A percentile compares a stretch with the other conserved stretches of the same genome.
Evolutionary conservation across 495 filamentous ascomycete genomes (phyloP).

Genomic region (Penicillium egyptiacum): DNA sequence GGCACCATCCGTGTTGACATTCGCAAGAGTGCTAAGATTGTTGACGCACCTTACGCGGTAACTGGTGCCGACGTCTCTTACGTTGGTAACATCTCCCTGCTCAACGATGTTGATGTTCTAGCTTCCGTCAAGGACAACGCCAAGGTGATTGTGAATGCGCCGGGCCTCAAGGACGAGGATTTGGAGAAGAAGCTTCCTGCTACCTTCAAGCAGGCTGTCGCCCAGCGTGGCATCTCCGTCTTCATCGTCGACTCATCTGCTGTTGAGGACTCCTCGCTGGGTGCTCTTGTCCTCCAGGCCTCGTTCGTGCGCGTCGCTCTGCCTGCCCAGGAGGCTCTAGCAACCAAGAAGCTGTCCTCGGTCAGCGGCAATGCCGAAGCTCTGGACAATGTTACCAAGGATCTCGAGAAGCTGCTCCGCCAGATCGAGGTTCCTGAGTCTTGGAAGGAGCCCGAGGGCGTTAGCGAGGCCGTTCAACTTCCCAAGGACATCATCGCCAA

Average conservation of each 20-base stretch:
- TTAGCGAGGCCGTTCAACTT: conserved; percentile 51
- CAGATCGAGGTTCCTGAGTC: conserved; percentile 71
- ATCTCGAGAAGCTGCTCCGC: conserved; percentile 68
- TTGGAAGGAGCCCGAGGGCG: conserved; percentile 70
- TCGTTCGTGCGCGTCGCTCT: conserved; percentile 76
- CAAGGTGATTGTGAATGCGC: conserved; percentile 71
- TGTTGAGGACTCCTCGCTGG: conserved; percentile 59
- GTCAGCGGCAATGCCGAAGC: conserved; percentile 55
- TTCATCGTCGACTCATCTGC: conserved; percentile 68
- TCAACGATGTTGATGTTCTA: conserved; percentile 72
- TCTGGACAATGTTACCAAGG: conserved; percentile 60
- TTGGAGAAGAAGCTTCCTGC: conserved; percentile 82
- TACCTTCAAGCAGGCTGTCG: conserved; percentile 63
- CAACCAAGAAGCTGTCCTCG: conserved; percentile 56
- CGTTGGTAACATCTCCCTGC: conserved; percentile 74
- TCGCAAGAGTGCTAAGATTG: conserved; percentile 72
- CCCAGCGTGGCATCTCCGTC: conserved; percentile 65
- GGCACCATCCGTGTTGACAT: conserved; percentile 84
- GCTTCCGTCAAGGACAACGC: conserved; percentile 68
- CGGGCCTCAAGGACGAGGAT: conserved; percentile 81
- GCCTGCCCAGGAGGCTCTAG: conserved; percentile 52
- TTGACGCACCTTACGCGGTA: conserved; percentile 81
- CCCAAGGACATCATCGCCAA: conserved; percentile 64
- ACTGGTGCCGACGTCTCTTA: conserved; percentile 75
- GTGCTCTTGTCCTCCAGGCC: conserved; percentile 65